A percentile compares a stretch with the other conserved stretches of the same genome.
Evolutionary conservation across 371 early-diverging fungal genomes (phyloP).

Genomic region (Apophysomyces variabilis): DNA sequence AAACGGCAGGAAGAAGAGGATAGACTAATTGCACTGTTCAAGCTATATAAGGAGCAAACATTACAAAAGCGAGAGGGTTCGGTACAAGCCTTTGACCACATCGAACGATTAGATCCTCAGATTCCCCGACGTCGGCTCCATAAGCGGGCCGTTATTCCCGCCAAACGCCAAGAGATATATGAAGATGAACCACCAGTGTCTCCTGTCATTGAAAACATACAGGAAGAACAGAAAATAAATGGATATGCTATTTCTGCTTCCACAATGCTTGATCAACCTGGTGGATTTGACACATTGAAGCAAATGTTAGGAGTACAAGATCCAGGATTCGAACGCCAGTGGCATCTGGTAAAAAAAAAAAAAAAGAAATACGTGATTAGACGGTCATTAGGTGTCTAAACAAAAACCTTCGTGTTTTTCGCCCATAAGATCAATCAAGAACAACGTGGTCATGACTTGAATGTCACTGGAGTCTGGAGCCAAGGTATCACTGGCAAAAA

Average conservation of each 20-base stretch:
- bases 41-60: slow-evolving; percentile 6
- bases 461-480: slow-evolving; percentile 92
- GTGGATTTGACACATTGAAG: slow-evolving; percentile 24
- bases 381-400: background rate
- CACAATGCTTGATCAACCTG: slow-evolving; percentile 19
- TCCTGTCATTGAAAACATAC: slow-evolving; percentile 25
- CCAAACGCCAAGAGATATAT: slow-evolving; percentile 15
- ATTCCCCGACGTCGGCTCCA: slow-evolving; percentile 30
- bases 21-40: slow-evolving; percentile 17
- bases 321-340: slow-evolving; percentile 74
- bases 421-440: slow-evolving; percentile 70
- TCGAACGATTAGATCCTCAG: slow-evolving; percentile 37
- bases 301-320: slow-evolving; percentile 59
- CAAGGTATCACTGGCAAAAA: slow-evolving; percentile 92
- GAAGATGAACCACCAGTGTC: slow-evolving; percentile 24
- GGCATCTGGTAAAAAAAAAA: slow-evolving; percentile 29
- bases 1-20: slow-evolving; percentile 26
- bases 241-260: slow-evolving; percentile 9
- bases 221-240: slow-evolving; percentile 24
- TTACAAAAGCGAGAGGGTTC: slow-evolving; percentile 20
- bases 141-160: slow-evolving; percentile 41
- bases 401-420: background rate
- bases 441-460: slow-evolving; percentile 81
- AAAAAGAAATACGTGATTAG: slow-evolving; percentile 2
- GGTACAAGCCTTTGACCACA: slow-evolving; percentile 22